Conservation (phyloP, 768 basidiomycete species). For the Lactarius akahatsu region DNA sequence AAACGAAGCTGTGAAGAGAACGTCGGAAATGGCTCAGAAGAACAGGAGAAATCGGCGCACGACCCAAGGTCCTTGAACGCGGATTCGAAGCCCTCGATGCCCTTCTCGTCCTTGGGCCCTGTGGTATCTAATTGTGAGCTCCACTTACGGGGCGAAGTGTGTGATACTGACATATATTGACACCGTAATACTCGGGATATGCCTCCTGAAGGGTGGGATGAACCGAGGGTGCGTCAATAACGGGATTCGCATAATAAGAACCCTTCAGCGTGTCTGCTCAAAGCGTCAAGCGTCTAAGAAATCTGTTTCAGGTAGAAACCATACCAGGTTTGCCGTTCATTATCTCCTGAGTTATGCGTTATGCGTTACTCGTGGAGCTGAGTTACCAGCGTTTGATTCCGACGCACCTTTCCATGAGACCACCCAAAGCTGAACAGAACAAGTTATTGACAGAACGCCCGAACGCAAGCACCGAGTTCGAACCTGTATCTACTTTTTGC, state of each 20-base stretch:
- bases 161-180: slow-evolving; percentile 72
- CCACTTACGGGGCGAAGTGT: slow-evolving; percentile 1
- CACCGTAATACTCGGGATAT: slow-evolving; percentile 83
- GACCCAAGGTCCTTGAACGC: slow-evolving; percentile 86
- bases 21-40: slow-evolving; percentile 18
- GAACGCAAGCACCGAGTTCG: slow-evolving; percentile 23
- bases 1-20: slow-evolving; percentile 58
- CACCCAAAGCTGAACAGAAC: slow-evolving; percentile 73
- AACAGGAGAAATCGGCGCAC: slow-evolving; percentile 37
- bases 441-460: slow-evolving; percentile 1
- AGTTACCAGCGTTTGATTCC: background rate
- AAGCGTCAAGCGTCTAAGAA: background rate
- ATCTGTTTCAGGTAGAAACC: slow-evolving; percentile 5
- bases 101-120: slow-evolving; percentile 64
- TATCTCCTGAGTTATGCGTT: slow-evolving; percentile 58
- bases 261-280: slow-evolving; percentile 79
- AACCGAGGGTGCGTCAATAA: slow-evolving; percentile 65
- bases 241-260: slow-evolving; percentile 90
- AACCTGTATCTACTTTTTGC: slow-evolving; percentile 73
- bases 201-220: slow-evolving; percentile 49
- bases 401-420: slow-evolving; percentile 86
- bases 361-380: slow-evolving; percentile 9
- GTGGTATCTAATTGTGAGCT: background rate
- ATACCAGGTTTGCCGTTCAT: slow-evolving; percentile 91
- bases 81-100: slow-evolving; percentile 73